Evolutionary conservation across 176 grass and related monocot species (phyloP).

Genomic region (Raddia distichophylla): DNA sequence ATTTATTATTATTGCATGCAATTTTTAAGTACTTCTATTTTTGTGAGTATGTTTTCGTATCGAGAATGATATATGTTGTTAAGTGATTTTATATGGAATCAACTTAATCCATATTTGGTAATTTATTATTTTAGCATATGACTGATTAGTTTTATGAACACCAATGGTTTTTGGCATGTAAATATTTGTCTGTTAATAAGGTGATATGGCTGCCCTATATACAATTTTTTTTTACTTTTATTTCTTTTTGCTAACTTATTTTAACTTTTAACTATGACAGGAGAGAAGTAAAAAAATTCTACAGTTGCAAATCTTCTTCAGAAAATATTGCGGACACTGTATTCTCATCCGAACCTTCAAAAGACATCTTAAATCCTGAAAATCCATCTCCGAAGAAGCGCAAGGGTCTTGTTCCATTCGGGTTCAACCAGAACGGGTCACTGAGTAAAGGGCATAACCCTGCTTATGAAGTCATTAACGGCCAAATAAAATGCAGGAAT

Average conservation of each 20-base stretch:
- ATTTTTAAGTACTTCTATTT: slow-evolving; percentile 15
- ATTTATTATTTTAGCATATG: neutral
- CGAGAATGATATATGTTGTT: neutral
- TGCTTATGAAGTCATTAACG: slow-evolving; percentile 34
- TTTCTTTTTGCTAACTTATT: slow-evolving; percentile 18
- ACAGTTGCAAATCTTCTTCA: slow-evolving; percentile 54
- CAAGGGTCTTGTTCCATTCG: slow-evolving; percentile 62
- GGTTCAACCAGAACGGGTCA: slow-evolving; percentile 40
- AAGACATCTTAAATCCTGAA: slow-evolving; percentile 49
- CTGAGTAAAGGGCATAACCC: slow-evolving; percentile 37
- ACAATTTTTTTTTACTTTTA: neutral
- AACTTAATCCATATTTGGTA: neutral
- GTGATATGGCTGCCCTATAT: neutral
- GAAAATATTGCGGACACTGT: slow-evolving; percentile 24
- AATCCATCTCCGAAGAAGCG: slow-evolving; percentile 67
- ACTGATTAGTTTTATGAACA: slow-evolving; percentile 4
- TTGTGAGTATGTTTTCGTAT: neutral
- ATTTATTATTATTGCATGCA: neutral
- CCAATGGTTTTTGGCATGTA: neutral
- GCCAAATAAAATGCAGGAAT: slow-evolving; percentile 33
- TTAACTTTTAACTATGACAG: slow-evolving; percentile 37
- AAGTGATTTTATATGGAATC: neutral
- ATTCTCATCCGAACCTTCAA: slow-evolving; percentile 39
- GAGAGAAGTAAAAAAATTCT: slow-evolving; percentile 49
- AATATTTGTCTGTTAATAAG: neutral